Evolutionary conservation across 495 filamentous ascomycete species (phyloP), one percentile per base, ranked within the genome.

Genomic region (Aspergillus bertholletiae): DNA sequence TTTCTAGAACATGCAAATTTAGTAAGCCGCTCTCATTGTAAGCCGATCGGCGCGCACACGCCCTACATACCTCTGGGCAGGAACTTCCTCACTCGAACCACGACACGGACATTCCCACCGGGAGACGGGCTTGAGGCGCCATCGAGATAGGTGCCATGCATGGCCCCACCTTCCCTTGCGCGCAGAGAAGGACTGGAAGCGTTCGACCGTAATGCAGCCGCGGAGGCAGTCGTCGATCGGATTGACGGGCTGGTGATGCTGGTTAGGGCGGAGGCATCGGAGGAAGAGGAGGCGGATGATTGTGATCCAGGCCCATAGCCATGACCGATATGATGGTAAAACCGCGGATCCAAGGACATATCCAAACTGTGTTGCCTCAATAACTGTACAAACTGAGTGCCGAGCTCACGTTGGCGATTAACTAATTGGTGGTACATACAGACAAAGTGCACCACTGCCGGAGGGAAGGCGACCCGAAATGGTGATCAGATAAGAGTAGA

Each of bases 91-190:
- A 96, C 92, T 58, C 94, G 78, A 61, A 98, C 94, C 13, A 97
- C 94, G 18, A 98, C 94, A 67, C 88, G 84, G 49, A 98, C 93
- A 77, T 97, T 97, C 13, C 90, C 92, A 32, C 86, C 90, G 1
- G 73, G 67, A 17, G 71, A 59, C 11, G 71, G 71, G 46, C 71
- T 75, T 5, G 67, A 54, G 40, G 65, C 53, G 47, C 62, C 65
- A 64, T 72, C 66, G 30, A 62, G 58, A 13, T 60, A 62, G 28
- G 56, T 55, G 24, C 66, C 51, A 18, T 72, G 55, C n/a, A 79
- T 63, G 11, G 83, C 68, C 22, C 81, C 80, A 27, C 82, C 80
- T 66, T 92, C 86, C 60, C 87, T 75, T 12, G 88, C 87, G 35
- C 89, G 86, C 63, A 94, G 68, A 32, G 87, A 91, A 27, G 77